Evolutionary conservation across 805 yeast species (phyloP).

Genomic region (Zygoascus ofunaensis): DNA sequence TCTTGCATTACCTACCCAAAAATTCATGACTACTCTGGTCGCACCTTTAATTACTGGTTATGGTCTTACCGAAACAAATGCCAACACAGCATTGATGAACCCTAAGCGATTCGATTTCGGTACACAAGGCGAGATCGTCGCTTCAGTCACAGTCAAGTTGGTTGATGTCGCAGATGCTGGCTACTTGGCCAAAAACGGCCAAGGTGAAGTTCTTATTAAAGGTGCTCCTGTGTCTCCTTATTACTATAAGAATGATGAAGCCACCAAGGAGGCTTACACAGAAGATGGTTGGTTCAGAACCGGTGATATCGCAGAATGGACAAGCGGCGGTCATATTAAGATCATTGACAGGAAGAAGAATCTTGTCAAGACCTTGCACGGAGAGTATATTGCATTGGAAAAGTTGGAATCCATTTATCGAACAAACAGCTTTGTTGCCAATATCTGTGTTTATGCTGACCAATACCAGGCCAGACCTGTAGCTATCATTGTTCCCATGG

Average conservation of each 20-base stretch:
- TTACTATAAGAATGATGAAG: constrained; percentile 76
- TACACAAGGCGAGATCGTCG: constrained; percentile 74
- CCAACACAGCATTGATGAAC: constrained; percentile 66
- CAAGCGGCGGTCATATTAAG: constrained; percentile 64
- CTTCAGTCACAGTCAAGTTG: constrained; percentile 77
- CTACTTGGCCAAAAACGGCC: constrained; percentile 78
- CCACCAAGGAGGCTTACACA: constrained; percentile 64
- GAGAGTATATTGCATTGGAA: constrained; percentile 96
- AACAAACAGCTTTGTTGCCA: constrained; percentile 64
- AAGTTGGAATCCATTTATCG: constrained; percentile 87
- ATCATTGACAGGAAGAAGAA: constrained; percentile 93
- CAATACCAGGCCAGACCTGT: constrained; percentile 79
- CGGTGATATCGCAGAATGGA: constrained; percentile 96
- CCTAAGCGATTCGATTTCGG: constrained; percentile 61
- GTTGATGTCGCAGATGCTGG: constrained; percentile 89
- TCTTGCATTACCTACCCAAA: constrained; percentile 69
- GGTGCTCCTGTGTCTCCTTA: constrained; percentile 68
- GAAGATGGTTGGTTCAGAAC: constrained; percentile 93
- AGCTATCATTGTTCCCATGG: constrained; percentile 81
- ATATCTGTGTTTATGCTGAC: constrained; percentile 92
- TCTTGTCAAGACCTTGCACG: constrained; percentile 88
- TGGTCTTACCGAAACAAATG: constrained; percentile 94
- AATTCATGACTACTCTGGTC: constrained; percentile 63
- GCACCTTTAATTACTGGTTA: constrained; percentile 90
- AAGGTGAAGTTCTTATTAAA: constrained; percentile 81